Evolutionary conservation across 2,329 filamentous ascomycete species (phyloP), one percentile per base, ranked within the genome.

Genomic region (Zasmidium citrigriseum): DNA sequence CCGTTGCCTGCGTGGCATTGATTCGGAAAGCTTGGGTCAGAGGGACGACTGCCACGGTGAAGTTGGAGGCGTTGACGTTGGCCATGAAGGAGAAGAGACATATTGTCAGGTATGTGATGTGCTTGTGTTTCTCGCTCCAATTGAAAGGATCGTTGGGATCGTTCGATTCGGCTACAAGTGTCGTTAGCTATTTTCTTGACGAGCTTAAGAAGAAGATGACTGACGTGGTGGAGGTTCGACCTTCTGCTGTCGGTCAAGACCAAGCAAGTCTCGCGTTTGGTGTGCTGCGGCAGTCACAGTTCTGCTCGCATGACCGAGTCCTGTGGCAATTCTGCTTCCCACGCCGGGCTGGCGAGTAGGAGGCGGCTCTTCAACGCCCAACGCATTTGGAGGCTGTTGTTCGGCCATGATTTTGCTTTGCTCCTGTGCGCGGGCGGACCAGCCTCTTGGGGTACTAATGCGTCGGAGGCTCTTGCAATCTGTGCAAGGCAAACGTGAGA

Each of bases 21-120:
- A 58, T 64, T 16, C 64, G 56, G 55, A 72, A 75, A 23, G 75
- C 68, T 38, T 69, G 63, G 27, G 65, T 59, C 1, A 77, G 64
- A 2, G 72, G 67, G 34, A 69, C 57, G 10, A 71, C 68, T 2
- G 74, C 73, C 18, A 76, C 72, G 11, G 73, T 74, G 62, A 76
- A 75, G 51, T 74, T 75, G 47, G 70, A 73, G 20, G 70, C 68
- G 57, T 76, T 76, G 52, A 74, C 69, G 50, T 74, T 75, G 55
- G 74, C 73, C 7, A 76, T 69, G 59, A 77, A 76, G 5, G 72
- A 75, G 64, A 75, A 77, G 54, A 71, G 69, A 60, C 75, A 76
- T 48, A 75, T 70, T 10, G 70, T 74, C 4, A 70, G 57, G 55
- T 73, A 76, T 1, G 72, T 75, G 5, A 55, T 55, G 44, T 59